A percentile compares a stretch with the other conserved stretches of the same genome.
These are phyloP conservation scores for Calonectria montana DNA, from an alignment of 2,329 filamentous ascomycete genomes.

Conservation along the genomic window DNA sequence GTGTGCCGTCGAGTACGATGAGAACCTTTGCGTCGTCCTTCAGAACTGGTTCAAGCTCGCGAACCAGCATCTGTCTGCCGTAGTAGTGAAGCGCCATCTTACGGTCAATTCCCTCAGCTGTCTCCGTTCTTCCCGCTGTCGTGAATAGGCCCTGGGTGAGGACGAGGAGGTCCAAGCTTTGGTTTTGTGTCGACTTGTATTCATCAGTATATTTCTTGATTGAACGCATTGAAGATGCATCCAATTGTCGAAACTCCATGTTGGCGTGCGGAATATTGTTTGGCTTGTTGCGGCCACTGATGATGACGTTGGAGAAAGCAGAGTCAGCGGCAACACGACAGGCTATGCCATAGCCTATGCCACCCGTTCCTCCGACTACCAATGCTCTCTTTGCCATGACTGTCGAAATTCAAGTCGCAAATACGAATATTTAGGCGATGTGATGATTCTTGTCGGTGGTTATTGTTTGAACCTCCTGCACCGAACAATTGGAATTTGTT, in stretches of 20 bases:
- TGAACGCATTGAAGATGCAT: conserved; percentile 48
- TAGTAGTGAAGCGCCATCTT: conserved; percentile 62
- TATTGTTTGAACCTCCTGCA: neutral
- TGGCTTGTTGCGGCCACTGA: conserved; percentile 48
- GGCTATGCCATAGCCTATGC: conserved; percentile 52
- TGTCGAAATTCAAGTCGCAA: neutral
- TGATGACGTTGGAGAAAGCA: conserved; percentile 43
- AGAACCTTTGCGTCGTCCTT: conserved; percentile 51
- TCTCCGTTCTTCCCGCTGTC: conserved; percentile 50
- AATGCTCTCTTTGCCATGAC: conserved; percentile 43
- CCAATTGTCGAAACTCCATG: conserved; percentile 46
- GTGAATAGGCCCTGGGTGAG: conserved; percentile 53
- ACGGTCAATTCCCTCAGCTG: conserved; percentile 56
- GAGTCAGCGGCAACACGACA: conserved; percentile 45
- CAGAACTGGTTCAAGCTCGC: conserved; percentile 52
- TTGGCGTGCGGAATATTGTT: conserved; percentile 44
- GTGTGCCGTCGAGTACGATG: conserved; percentile 48
- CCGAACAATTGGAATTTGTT: neutral
- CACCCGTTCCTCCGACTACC: conserved; percentile 50
- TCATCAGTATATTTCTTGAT: conserved; percentile 49
- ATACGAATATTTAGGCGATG: neutral
- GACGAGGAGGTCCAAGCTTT: conserved; percentile 51
- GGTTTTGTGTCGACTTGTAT: conserved; percentile 38
- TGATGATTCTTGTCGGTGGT: neutral
- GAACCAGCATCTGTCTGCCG: conserved; percentile 55